Percentiles rank a stretch among this genome's conserved stretches.
phyloP scores from a whole-genome alignment of 441 rosid species.

The Hura crepitans region DNA sequence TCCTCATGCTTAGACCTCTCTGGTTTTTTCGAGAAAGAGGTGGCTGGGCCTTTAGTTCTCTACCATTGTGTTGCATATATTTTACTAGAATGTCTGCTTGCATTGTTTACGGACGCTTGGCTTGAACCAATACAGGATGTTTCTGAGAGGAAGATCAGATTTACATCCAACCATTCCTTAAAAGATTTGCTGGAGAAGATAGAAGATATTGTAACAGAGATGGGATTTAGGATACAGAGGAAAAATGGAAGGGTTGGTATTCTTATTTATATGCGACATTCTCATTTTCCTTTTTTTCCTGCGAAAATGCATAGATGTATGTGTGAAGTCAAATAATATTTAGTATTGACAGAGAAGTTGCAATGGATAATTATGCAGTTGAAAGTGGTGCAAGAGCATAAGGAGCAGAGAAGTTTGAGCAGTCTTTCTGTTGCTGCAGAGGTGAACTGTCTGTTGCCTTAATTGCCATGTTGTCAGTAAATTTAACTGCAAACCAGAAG shows the following conservation, averaged over 20 bases:
- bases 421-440: constrained; percentile 81
- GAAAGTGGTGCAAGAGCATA: constrained; percentile 63
- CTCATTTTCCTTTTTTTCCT: neutral
- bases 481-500: neutral
- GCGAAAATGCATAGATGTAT: neutral
- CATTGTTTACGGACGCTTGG: neutral
- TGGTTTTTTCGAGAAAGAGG: constrained; percentile 97
- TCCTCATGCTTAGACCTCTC: constrained; percentile 93
- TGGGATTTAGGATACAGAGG: constrained; percentile 89
- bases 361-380: constrained; percentile 37
- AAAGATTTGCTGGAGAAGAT: constrained; percentile 77
- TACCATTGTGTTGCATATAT: neutral
- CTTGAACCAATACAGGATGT: constrained; percentile 42
- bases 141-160: constrained; percentile 90
- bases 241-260: constrained; percentile 67
- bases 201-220: constrained; percentile 56
- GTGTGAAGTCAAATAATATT: neutral
- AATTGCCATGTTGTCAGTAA: too few relatives aligned
- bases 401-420: constrained; percentile 45
- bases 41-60: constrained; percentile 19
- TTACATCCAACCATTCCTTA: constrained; percentile 67
- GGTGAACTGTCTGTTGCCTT: constrained; percentile 34
- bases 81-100: neutral
- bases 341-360: neutral
- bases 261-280: neutral